Evolutionary conservation across 2,329 filamentous ascomycete genomes (phyloP).

Genomic region (Fusarium globosum): DNA sequence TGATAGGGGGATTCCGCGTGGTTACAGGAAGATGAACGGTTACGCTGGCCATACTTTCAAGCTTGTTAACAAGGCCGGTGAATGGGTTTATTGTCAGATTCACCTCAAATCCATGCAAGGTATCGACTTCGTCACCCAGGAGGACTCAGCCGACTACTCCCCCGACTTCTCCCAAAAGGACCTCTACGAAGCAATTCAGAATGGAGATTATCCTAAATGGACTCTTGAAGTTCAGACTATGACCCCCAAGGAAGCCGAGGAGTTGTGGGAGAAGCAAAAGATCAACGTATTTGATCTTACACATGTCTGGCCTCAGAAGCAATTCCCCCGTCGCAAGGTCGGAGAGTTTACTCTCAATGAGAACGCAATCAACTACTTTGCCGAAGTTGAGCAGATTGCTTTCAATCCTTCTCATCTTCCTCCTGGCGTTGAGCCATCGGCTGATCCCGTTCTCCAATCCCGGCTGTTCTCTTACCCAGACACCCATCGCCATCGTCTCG

Average conservation of each 20-base stretch:
- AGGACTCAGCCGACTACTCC: conserved; percentile 9
- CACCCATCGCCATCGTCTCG: conserved; percentile 71
- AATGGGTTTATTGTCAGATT: conserved; percentile 26
- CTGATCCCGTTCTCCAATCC: conserved; percentile 71
- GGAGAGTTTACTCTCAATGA: conserved; percentile 76
- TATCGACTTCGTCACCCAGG: conserved; percentile 22
- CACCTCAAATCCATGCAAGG: conserved; percentile 36
- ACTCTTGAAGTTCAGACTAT: conserved; percentile 62
- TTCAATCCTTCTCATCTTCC: conserved; percentile 74
- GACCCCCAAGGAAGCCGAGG: conserved; percentile 27
- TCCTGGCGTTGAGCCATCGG: conserved; percentile 70
- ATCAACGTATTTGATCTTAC: conserved; percentile 71
- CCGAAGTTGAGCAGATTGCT: conserved; percentile 74
- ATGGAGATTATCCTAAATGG: conserved; percentile 63
- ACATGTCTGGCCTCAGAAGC: conserved; percentile 61
- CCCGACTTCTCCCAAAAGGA: conserved; percentile 32
- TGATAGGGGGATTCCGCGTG: conserved; percentile 66
- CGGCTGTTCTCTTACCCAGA: conserved; percentile 72
- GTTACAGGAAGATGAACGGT: conserved; percentile 53
- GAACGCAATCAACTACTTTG: conserved; percentile 70
- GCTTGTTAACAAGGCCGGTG: conserved; percentile 1
- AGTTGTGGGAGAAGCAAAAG: conserved; percentile 41
- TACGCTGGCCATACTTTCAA: conserved; percentile 21
- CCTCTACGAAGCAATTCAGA: conserved; percentile 28
- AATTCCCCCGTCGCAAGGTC: conserved; percentile 51